These are phyloP conservation scores for Sarocladium kiliense DNA, from an alignment of 2,329 filamentous ascomycete species.

Conservation along the genomic window DNA sequence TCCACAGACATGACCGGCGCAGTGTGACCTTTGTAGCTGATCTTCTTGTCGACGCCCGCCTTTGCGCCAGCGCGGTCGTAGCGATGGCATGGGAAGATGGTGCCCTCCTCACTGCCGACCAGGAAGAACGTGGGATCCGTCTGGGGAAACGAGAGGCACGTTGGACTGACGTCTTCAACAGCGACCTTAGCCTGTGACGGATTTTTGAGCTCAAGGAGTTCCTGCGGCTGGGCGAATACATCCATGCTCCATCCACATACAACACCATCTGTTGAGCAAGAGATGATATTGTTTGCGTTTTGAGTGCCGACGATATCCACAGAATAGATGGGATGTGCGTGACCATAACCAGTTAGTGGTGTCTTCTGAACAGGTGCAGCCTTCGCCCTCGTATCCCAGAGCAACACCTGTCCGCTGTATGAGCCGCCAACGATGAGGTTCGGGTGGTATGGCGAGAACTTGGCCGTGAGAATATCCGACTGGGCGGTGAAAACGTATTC, in stretches of 20 bases:
- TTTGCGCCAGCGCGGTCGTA: constrained; percentile 98
- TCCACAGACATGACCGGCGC: constrained; percentile 94
- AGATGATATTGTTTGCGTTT: constrained; percentile 98
- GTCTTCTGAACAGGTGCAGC: constrained; percentile 93
- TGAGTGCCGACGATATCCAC: constrained; percentile 95
- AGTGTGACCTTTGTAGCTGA: constrained; percentile 84
- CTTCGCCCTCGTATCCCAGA: constrained; percentile 93
- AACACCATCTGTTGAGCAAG: constrained; percentile 91
- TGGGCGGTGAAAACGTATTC: constrained; percentile 97
- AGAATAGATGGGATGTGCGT: constrained; percentile 94
- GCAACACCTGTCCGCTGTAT: constrained; percentile 91
- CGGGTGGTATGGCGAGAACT: constrained; percentile 97
- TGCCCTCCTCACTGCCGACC: constrained; percentile 92
- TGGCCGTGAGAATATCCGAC: constrained; percentile 89
- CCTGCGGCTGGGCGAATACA: constrained; percentile 95
- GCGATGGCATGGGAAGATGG: constrained; percentile 91
- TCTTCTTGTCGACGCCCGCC: constrained; percentile 84
- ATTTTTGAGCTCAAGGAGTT: constrained; percentile 81
- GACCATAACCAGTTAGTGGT: constrained; percentile 86
- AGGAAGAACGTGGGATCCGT: constrained; percentile 97
- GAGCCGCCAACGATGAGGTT: constrained; percentile 94
- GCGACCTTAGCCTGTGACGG: constrained; percentile 70
- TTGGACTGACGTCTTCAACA: constrained; percentile 91
- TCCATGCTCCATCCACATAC: constrained; percentile 98
- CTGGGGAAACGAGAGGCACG: constrained; percentile 89